Percentiles rank a stretch among this genome's conserved stretches.
These are phyloP conservation scores for Silene latifolia DNA, from an alignment of 148 eudicot genomes.

Conservation along the genomic window DNA sequence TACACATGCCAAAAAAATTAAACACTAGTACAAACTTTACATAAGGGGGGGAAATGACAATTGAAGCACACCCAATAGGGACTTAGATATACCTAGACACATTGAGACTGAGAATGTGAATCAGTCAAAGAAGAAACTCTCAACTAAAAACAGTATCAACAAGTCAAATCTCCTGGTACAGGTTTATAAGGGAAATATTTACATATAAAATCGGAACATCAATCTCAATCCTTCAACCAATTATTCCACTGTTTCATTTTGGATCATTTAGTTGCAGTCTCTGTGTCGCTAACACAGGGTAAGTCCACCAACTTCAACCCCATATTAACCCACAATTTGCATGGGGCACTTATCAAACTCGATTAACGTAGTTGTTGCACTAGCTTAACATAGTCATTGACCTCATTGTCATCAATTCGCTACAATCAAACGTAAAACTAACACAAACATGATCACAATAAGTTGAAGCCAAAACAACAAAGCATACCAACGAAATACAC, in stretches of 20 bases:
- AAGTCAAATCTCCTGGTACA: background rate
- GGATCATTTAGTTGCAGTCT: no score
- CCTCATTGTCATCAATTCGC: background rate
- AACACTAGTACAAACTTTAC: no score
- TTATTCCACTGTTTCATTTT: no score
- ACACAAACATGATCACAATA: background rate
- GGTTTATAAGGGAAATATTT: no score
- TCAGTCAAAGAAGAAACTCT: background rate
- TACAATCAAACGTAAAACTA: background rate
- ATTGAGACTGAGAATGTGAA: background rate
- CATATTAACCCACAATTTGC: no score
- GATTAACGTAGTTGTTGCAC: no score
- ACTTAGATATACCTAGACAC: background rate
- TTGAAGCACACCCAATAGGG: background rate
- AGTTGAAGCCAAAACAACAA: background rate
- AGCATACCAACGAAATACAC: background rate
- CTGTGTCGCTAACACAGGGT: no score
- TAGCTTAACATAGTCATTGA: background rate
- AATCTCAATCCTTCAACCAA: no score
- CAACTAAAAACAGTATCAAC: background rate
- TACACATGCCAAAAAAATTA: background rate
- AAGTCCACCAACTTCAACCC: no score
- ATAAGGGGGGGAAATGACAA: background rate
- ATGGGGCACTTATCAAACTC: no score
- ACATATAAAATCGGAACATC: background rate